Conservation (phyloP, 148 eudicot species). For the Persicaria maculosa region DNA sequence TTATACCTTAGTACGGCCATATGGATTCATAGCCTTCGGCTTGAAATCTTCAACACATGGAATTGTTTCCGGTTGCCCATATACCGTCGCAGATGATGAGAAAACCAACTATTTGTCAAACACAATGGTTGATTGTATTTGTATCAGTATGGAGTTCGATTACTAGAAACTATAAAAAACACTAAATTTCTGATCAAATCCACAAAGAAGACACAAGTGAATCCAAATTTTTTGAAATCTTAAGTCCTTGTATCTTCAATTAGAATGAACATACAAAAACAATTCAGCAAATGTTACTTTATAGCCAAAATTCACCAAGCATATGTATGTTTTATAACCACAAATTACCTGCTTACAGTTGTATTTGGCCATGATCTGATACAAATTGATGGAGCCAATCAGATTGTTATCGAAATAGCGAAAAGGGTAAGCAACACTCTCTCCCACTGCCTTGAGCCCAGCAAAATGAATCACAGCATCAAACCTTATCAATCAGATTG, state of each 20-base stretch:
- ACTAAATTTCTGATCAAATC: background rate
- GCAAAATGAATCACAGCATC: slow-evolving; percentile 96
- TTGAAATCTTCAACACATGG: slow-evolving; percentile 76
- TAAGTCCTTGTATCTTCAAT: too few relatives aligned
- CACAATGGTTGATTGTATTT: background rate
- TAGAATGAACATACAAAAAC: too few relatives aligned
- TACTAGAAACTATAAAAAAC: background rate
- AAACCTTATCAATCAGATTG: slow-evolving; percentile 36
- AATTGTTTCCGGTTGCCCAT: slow-evolving; percentile 77
- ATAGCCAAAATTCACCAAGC: too few relatives aligned
- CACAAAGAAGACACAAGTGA: background rate
- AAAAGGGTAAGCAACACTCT: slow-evolving; percentile 67
- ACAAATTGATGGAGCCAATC: slow-evolving; percentile 80
- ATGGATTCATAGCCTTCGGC: slow-evolving; percentile 77
- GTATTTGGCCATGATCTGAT: slow-evolving; percentile 69
- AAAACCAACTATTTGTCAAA: slow-evolving; percentile 60
- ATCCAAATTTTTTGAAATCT: too few relatives aligned
- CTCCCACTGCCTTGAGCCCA: slow-evolving; percentile 88
- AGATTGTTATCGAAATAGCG: slow-evolving; percentile 81
- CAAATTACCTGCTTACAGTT: slow-evolving; percentile 71
- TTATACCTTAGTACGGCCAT: slow-evolving; percentile 82
- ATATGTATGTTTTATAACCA: background rate
- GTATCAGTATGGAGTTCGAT: background rate
- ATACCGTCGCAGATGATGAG: slow-evolving; percentile 92
- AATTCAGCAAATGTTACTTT: too few relatives aligned